Evolutionary conservation across 1,139 yeast genomes (phyloP), one percentile per base, ranked within the genome.

Genomic region (Sugiyamaella japonica): DNA sequence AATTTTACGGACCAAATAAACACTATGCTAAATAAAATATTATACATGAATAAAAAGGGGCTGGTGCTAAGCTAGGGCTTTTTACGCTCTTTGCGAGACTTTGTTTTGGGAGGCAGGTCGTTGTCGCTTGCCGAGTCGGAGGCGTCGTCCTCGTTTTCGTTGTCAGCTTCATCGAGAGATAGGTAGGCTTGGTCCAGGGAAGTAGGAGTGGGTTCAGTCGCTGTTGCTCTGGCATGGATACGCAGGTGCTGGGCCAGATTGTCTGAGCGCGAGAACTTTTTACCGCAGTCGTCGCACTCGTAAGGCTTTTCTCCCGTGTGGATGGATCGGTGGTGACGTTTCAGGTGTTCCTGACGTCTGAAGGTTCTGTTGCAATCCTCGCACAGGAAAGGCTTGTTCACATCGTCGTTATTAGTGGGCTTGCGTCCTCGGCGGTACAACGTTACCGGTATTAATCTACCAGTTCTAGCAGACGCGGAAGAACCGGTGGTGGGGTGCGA

Each of bases 341-440:
- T 85, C 62, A 87, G 72, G 69, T 87, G 95, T 66, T 87, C 95
- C 67, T 85, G 89, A 61, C 95, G 79, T 65, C 84, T 82, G 73
- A 87, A 87, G 54, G 66, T 62, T 32, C 73, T 66, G 52, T 60
- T 58, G 61, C 73, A 70, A 50, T 68, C 64, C 41, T 63, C 63
- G 55, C 73, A 70, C 37, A 66, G 67, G 58, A 70, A 70, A 17
- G 65, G 59, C 58, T 68, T 68, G 44, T 60, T 50, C 9, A 59
- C 32, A 50, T 68, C 71, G 49, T 61, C 66, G 29, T 41, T 58
- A 25, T 57, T 25, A 10, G 63, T 50, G 3, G 71, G 68, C 55
- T 68, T 66, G 53, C 73, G 65, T 9, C 73, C 72, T 31, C 73
- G 61, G 16, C 71, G 51, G 37, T 50, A 40, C 25, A 34, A 57